Evolutionary conservation across 2,329 filamentous ascomycete genomes (phyloP).

Genomic region (Xylaria sp.): DNA sequence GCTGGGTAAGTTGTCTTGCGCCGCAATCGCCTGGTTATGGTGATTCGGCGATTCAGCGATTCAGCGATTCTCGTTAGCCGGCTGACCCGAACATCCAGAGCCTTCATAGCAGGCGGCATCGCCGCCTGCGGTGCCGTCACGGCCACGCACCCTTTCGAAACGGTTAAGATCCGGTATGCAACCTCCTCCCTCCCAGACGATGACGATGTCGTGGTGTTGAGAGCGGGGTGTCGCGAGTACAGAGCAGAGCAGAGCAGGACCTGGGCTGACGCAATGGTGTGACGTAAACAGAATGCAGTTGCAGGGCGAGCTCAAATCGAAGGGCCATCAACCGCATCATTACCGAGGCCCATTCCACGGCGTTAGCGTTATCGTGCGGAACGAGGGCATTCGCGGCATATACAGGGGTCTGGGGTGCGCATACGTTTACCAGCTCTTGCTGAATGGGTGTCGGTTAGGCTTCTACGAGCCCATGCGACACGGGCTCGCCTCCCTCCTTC

Average conservation of each 20-base stretch:
- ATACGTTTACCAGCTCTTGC: slow-evolving; percentile 94
- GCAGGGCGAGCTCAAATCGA: slow-evolving; percentile 92
- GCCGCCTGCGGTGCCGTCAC: slow-evolving; percentile 97
- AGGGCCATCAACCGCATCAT: slow-evolving; percentile 83
- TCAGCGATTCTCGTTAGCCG: neutral
- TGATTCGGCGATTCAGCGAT: neutral
- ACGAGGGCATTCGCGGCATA: slow-evolving; percentile 87
- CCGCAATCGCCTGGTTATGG: slow-evolving; percentile 3
- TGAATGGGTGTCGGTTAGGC: slow-evolving; percentile 95
- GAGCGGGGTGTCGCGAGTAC: neutral
- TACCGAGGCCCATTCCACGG: slow-evolving; percentile 94
- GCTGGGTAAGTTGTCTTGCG: slow-evolving; percentile 41
- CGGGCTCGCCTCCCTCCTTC: slow-evolving; percentile 73
- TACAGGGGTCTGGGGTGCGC: slow-evolving; percentile 91
- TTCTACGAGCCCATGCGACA: slow-evolving; percentile 97
- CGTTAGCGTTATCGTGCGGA: slow-evolving; percentile 86
- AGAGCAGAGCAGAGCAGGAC: neutral
- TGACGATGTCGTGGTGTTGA: neutral
- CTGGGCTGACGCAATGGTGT: slow-evolving; percentile 31
- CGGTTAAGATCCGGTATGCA: slow-evolving; percentile 92
- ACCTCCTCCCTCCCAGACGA: slow-evolving; percentile 6
- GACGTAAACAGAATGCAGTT: slow-evolving; percentile 78
- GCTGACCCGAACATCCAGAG: slow-evolving; percentile 57
- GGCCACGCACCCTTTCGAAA: slow-evolving; percentile 97
- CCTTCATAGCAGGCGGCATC: slow-evolving; percentile 95